Evolutionary conservation across 805 yeast species (phyloP).

Genomic region (Candida loeiensis): DNA sequence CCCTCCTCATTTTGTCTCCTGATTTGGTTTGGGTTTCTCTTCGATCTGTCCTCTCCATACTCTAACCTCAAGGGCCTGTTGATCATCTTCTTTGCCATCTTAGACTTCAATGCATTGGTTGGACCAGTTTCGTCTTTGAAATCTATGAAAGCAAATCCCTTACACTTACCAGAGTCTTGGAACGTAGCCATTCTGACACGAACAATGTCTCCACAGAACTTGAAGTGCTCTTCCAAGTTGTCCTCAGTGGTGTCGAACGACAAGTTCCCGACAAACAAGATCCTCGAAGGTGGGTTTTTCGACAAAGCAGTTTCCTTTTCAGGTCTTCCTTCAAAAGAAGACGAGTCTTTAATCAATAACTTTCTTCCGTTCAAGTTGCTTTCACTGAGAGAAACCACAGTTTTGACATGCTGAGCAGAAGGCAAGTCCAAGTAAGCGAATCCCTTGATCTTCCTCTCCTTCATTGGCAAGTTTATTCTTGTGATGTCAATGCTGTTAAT

Average conservation of each 20-base stretch:
- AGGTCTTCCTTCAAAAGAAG: slow-evolving; percentile 87
- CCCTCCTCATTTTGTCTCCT: slow-evolving; percentile 23
- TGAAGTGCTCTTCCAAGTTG: slow-evolving; percentile 72
- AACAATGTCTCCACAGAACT: slow-evolving; percentile 84
- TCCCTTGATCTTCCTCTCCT: slow-evolving; percentile 68
- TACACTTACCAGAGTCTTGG: slow-evolving; percentile 93
- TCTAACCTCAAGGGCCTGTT: slow-evolving; percentile 81
- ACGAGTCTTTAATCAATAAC: slow-evolving; percentile 75
- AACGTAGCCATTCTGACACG: slow-evolving; percentile 96
- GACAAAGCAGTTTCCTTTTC: slow-evolving; percentile 43
- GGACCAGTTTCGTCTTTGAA: slow-evolving; percentile 79
- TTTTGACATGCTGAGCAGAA: slow-evolving; percentile 53
- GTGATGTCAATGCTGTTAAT: slow-evolving; percentile 59
- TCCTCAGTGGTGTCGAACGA: slow-evolving; percentile 90
- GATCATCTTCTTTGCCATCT: slow-evolving; percentile 58
- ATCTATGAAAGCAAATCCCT: slow-evolving; percentile 92
- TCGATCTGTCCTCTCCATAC: slow-evolving; percentile 91
- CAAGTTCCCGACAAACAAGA: slow-evolving; percentile 87
- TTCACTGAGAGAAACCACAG: slow-evolving; percentile 70
- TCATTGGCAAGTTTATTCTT: slow-evolving; percentile 78
- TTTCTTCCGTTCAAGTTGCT: slow-evolving; percentile 76
- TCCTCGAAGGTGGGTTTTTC: slow-evolving; percentile 84
- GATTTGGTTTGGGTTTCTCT: slow-evolving; percentile 51
- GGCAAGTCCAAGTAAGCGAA: slow-evolving; percentile 88
- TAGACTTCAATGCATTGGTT: slow-evolving; percentile 75